These are phyloP conservation scores for Ettlia oleoabundans DNA, from an alignment of 139 green algal genomes.

Conservation along the genomic window DNA sequence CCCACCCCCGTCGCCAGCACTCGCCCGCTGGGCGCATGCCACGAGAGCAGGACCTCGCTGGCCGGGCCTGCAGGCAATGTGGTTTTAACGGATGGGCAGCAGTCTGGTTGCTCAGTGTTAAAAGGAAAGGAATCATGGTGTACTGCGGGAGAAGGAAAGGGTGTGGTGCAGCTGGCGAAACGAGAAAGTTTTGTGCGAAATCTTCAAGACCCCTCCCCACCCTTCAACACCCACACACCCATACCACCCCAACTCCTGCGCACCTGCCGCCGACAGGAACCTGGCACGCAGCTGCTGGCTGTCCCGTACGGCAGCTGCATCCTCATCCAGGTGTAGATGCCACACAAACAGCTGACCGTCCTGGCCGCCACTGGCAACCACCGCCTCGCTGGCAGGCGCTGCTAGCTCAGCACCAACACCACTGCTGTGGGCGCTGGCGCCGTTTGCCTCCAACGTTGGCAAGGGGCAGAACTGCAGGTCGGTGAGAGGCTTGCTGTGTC, in stretches of 20 bases:
- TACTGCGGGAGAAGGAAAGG: not conserved
- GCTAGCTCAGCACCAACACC: too few relatives aligned
- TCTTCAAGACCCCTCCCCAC: not conserved
- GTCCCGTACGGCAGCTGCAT: conserved; percentile 35
- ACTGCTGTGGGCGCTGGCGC: not conserved
- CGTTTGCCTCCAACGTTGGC: not conserved
- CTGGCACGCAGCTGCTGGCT: conserved; percentile 42
- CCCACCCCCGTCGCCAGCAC: conserved; percentile 57
- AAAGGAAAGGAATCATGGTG: too few relatives aligned
- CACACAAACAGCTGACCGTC: conserved; percentile 64
- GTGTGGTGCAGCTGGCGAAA: too few relatives aligned
- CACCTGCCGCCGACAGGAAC: conserved; percentile 6
- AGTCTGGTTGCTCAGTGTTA: too few relatives aligned
- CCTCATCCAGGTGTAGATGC: conserved; percentile 47
- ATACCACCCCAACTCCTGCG: not conserved
- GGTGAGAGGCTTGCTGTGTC: conserved; percentile 62
- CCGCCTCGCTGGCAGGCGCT: conserved; percentile 25
- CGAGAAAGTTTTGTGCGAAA: too few relatives aligned
- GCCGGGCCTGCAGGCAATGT: not conserved
- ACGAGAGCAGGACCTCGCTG: conserved; percentile 17
- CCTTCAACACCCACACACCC: too few relatives aligned
- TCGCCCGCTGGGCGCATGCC: conserved; percentile 35
- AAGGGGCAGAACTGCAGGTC: conserved; percentile 55
- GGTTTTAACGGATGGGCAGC: not conserved
- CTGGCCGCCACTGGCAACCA: conserved; percentile 55